Percentiles rank a stretch among this genome's conserved stretches.
These are phyloP conservation scores for Pyrrhoderma lamaoense DNA, from an alignment of 1,284 basidiomycete genomes.

Conservation along the genomic window DNA sequence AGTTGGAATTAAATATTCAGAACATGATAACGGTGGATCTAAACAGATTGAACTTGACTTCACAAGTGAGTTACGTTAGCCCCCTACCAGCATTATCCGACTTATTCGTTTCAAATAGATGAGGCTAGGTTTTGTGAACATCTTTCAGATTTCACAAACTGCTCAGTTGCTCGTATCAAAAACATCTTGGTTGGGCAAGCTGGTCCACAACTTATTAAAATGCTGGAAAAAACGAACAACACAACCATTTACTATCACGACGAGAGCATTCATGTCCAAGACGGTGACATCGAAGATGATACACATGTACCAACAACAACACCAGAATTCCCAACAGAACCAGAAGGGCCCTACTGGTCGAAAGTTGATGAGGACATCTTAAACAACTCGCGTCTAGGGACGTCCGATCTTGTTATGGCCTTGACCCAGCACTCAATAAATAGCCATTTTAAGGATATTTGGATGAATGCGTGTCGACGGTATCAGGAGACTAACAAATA, in stretches of 20 bases:
- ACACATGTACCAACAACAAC: not conserved
- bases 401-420: conserved; percentile 29
- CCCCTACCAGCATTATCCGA: not conserved
- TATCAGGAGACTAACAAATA: not conserved
- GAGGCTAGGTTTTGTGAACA: conserved; percentile 25
- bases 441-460: conserved; percentile 24
- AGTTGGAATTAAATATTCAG: conserved; percentile 24
- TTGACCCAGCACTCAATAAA: conserved; percentile 29
- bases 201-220: conserved; percentile 25
- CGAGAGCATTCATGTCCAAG: not conserved
- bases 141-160: conserved; percentile 24
- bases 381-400: conserved; percentile 11
- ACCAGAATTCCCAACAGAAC: not conserved
- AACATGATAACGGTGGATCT: conserved; percentile 21
- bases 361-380: conserved; percentile 11
- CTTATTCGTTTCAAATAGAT: too few species aligned
- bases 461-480: conserved; percentile 6
- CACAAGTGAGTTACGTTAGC: conserved; percentile 21
- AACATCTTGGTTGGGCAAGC: conserved; percentile 25
- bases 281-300: too few species aligned
- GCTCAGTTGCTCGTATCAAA: conserved; percentile 22
- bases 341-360: conserved; percentile 7
- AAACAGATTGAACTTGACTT: conserved; percentile 24
- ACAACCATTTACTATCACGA: conserved; percentile 23
- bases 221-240: conserved; percentile 24